A percentile compares a stretch with the other conserved stretches of the same genome.
Conservation (phyloP, 2,329 filamentous ascomycete species). For the Alternaria sp. region DNA sequence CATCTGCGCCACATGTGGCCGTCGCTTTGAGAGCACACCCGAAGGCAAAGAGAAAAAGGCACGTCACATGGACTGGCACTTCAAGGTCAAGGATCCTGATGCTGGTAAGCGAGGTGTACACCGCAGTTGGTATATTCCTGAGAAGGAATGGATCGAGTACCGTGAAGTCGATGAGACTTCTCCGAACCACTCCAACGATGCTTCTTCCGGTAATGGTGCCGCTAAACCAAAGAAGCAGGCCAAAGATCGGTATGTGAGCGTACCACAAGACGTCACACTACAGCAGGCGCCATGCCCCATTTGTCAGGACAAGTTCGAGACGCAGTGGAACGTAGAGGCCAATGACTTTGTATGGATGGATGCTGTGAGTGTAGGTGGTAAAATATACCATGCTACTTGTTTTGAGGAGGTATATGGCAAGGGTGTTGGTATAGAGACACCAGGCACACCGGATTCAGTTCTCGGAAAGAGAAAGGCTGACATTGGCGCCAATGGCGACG, state of each 20-base stretch:
- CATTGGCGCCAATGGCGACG: constrained; percentile 29
- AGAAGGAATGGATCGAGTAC: constrained; percentile 92
- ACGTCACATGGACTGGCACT: constrained; percentile 97
- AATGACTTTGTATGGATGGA: constrained; percentile 99
- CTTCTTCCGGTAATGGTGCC: constrained; percentile 46
- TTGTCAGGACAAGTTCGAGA: constrained; percentile 94
- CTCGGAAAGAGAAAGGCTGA: constrained; percentile 50
- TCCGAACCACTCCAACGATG: constrained; percentile 40
- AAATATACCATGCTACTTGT: constrained; percentile 90
- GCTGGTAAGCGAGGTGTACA: constrained; percentile 86
- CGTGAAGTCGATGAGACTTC: constrained; percentile 76
- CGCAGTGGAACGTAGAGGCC: constrained; percentile 87
- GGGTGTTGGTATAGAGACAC: constrained; percentile 42
- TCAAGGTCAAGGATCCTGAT: constrained; percentile 89
- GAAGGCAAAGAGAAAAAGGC: constrained; percentile 86
- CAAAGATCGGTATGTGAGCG: constrained; percentile 76
- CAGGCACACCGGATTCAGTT: constrained; percentile 48
- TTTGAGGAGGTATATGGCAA: constrained; percentile 69
- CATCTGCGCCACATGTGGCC: constrained; percentile 89
- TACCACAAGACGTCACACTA: constrained; percentile 78
- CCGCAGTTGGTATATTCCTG: constrained; percentile 93
- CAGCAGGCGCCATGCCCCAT: constrained; percentile 87
- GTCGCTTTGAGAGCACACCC: constrained; percentile 80
- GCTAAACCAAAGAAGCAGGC: constrained; percentile 61
- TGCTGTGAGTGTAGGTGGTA: constrained; percentile 76